Percentiles rank a stretch among this genome's conserved stretches.
Conservation (phyloP, 768 basidiomycete genomes). For the Calvatia gigantea region DNA sequence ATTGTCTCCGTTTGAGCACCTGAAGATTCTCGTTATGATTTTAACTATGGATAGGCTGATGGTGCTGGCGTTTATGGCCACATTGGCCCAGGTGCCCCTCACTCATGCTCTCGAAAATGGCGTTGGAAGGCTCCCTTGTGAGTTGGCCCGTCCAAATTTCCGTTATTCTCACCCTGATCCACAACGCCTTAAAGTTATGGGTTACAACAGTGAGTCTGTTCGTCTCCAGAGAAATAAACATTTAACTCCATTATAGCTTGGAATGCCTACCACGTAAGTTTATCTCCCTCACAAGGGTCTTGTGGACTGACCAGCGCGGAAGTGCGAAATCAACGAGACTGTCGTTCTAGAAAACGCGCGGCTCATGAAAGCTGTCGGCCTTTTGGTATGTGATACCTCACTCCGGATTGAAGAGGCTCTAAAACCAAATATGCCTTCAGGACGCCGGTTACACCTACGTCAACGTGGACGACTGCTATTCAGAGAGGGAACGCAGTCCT, state of each 20-base stretch:
- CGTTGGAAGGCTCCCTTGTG: conserved; percentile 5
- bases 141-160: background rate
- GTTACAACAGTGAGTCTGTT: background rate
- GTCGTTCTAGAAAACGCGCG: conserved; percentile 46
- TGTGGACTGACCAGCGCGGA: background rate
- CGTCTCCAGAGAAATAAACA: background rate
- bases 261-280: conserved; percentile 3
- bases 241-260: background rate
- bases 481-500: conserved; percentile 49
- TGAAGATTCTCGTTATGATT: background rate
- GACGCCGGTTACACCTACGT: conserved; percentile 55
- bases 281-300: background rate
- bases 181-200: background rate
- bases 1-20: background rate
- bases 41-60: background rate
- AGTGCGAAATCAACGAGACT: conserved; percentile 59
- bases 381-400: conserved; percentile 33
- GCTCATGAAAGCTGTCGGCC: conserved; percentile 48
- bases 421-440: too few species aligned
- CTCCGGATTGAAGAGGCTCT: too few species aligned
- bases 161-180: background rate
- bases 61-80: background rate
- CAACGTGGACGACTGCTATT: conserved; percentile 65
- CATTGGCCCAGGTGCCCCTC: background rate
- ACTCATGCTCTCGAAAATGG: conserved; percentile 5